Conservation (phyloP, 306 rosid genomes). For the Castanea crenata region DNA sequence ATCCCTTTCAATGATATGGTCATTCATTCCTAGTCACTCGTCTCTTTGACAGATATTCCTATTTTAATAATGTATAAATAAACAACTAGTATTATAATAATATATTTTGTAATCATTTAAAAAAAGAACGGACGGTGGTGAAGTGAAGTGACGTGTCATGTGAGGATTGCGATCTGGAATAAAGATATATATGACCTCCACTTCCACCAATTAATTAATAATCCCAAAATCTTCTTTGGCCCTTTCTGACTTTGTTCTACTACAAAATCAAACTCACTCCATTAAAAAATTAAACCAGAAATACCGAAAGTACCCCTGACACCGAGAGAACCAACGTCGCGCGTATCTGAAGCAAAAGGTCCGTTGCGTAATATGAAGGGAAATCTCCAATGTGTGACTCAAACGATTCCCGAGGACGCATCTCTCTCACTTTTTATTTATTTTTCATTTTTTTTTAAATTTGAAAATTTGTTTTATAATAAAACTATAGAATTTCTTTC, state of each 20-base stretch:
- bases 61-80: no score
- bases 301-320: background rate
- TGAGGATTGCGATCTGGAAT: background rate
- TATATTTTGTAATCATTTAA: background rate
- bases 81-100: no score
- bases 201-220: background rate
- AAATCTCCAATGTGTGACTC: background rate
- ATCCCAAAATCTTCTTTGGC: no score
- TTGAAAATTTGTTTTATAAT: no score
- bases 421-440: background rate
- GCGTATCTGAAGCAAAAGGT: background rate
- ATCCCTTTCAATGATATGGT: no score
- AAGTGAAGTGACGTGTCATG: background rate
- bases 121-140: background rate
- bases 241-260: background rate
- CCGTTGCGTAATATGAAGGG: constrained; percentile 16
- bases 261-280: background rate
- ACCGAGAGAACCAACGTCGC: background rate
- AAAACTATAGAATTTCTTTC: no score
- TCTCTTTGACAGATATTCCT: no score
- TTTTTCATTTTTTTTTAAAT: no score
- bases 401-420: constrained; percentile 3
- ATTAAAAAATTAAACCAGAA: background rate
- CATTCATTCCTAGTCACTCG: no score
- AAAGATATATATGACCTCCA: background rate